Percentiles rank a stretch among this genome's conserved stretches.
phyloP scores from a whole-genome alignment of 1,284 basidiomycete species.

The Apiotrichum veenhuisii region DNA sequence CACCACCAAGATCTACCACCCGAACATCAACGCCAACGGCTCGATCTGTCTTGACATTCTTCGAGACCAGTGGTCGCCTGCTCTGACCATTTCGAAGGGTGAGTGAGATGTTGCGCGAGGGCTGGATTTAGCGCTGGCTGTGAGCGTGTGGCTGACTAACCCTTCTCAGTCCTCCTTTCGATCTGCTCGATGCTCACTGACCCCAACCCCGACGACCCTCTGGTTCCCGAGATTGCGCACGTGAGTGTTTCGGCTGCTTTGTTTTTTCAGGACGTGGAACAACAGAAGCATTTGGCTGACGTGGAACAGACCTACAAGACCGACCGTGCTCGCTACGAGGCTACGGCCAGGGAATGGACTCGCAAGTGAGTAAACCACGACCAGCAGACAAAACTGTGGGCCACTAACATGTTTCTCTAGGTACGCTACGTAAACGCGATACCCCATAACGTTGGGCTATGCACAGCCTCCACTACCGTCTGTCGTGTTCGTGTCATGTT shows the following conservation, averaged over 20 bases:
- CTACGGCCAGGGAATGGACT: constrained; percentile 94
- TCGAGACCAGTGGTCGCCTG: constrained; percentile 96
- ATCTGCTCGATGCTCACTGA: constrained; percentile 97
- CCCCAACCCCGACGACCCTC: constrained; percentile 93
- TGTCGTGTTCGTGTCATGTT: constrained; percentile 6
- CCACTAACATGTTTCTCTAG: constrained; percentile 12
- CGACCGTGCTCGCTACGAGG: constrained; percentile 86
- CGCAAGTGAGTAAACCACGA: constrained; percentile 77
- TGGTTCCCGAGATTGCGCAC: constrained; percentile 58
- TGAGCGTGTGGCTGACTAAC: background rate
- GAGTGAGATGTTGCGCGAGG: no score
- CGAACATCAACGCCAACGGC: constrained; percentile 66
- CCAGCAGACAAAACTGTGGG: no score
- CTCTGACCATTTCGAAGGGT: constrained; percentile 98
- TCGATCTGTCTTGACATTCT: constrained; percentile 98
- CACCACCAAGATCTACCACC: constrained; percentile 74
- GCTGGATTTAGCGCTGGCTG: no score
- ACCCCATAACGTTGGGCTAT: constrained; percentile 4
- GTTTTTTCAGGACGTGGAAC: background rate
- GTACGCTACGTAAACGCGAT: constrained; percentile 29
- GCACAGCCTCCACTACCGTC: constrained; percentile 8
- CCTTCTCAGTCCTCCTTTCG: constrained; percentile 70
- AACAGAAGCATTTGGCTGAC: constrained; percentile 1
- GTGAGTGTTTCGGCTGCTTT: constrained; percentile 33
- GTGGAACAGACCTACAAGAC: constrained; percentile 81